phyloP scores from a whole-genome alignment of 345 rosid species.

The Moricandia arvensis region DNA sequence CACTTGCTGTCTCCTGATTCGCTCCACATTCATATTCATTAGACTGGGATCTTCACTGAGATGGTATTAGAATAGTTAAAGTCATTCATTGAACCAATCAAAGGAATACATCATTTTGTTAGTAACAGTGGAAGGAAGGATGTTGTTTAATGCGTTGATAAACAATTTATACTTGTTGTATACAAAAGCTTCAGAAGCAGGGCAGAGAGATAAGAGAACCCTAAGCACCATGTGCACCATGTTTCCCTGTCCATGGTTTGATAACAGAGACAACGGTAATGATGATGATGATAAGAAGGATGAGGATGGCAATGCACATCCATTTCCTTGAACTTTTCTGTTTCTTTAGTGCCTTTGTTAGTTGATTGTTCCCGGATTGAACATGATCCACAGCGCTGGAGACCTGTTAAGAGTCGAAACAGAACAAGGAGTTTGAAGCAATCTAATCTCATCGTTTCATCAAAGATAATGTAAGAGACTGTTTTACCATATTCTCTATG shows the following conservation, averaged over 20 bases:
- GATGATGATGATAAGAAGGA: slow-evolving; percentile 72
- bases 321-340: slow-evolving; percentile 88
- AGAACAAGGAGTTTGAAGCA: neutral
- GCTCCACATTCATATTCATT: neutral
- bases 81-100: slow-evolving; percentile 9
- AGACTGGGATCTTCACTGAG: neutral
- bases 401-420: slow-evolving; percentile 47
- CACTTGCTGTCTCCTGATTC: neutral
- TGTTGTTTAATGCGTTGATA: neutral
- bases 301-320: slow-evolving; percentile 86
- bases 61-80: slow-evolving; percentile 1
- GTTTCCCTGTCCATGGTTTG: slow-evolving; percentile 77
- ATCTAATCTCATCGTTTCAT: neutral
- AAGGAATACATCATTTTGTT: slow-evolving; percentile 25
- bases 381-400: slow-evolving; percentile 92
- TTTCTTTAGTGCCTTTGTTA: slow-evolving; percentile 64
- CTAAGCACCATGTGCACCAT: slow-evolving; percentile 55
- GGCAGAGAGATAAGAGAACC: slow-evolving; percentile 2
- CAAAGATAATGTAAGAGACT: neutral
- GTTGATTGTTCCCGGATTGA: slow-evolving; percentile 70
- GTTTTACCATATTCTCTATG: slow-evolving; percentile 79
- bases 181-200: slow-evolving; percentile 22
- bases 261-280: slow-evolving; percentile 63
- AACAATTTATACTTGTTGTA: slow-evolving; percentile 21
- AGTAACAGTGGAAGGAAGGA: slow-evolving; percentile 16